phyloP scores from a whole-genome alignment of 805 yeast species.

The Ogataea corticis region DNA sequence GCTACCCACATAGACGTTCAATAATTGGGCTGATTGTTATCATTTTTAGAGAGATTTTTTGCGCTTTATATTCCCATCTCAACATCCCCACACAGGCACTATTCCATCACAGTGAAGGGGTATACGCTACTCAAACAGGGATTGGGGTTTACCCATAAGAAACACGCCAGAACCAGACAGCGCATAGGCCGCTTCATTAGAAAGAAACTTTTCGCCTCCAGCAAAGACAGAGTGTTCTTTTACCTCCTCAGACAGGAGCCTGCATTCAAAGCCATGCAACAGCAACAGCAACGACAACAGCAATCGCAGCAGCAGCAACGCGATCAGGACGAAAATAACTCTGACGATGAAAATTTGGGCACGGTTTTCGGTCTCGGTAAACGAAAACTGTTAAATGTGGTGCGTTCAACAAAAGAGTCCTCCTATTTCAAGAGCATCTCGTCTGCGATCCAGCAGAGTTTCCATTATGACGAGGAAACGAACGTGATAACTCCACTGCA shows the following conservation, averaged over 20 bases:
- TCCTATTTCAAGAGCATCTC: slow-evolving; percentile 49
- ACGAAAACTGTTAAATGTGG: slow-evolving; percentile 47
- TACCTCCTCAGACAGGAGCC: slow-evolving; percentile 24
- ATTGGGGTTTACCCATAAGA: slow-evolving; percentile 15
- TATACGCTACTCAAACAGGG: slow-evolving; percentile 12
- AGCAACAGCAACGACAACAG: slow-evolving; percentile 1
- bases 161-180: neutral
- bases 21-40: no score
- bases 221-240: slow-evolving; percentile 32
- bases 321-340: slow-evolving; percentile 1
- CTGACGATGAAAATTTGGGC: slow-evolving; percentile 23
- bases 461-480: slow-evolving; percentile 18
- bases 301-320: neutral
- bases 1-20: no score
- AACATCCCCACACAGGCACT: neutral
- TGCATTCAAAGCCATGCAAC: slow-evolving; percentile 14
- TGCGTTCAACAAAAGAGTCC: slow-evolving; percentile 49
- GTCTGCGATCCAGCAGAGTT: slow-evolving; percentile 37
- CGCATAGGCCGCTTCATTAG: slow-evolving; percentile 15
- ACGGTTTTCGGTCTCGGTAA: slow-evolving; percentile 31
- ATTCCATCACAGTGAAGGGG: slow-evolving; percentile 17
- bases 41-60: no score
- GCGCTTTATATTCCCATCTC: neutral
- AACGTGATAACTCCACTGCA: slow-evolving; percentile 4
- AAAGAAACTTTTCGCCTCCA: slow-evolving; percentile 15